Conservation (phyloP, 2,329 filamentous ascomycete species). For the Dendrostoma leiphaemia region DNA sequence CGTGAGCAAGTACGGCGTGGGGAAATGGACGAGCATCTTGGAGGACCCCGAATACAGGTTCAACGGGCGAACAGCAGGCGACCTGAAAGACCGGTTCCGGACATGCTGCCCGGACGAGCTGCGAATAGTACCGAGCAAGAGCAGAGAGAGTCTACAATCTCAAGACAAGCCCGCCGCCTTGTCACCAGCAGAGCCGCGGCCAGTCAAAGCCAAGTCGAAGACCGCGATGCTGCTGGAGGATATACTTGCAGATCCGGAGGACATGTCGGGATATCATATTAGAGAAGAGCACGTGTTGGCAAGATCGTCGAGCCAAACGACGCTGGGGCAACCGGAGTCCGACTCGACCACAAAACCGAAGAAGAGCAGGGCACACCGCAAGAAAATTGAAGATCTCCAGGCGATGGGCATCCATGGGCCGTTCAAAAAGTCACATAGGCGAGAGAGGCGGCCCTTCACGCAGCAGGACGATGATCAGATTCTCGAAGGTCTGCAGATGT, state of each 20-base stretch:
- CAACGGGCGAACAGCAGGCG: conserved; percentile 59
- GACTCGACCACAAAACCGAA: conserved; percentile 36
- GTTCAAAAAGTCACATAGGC: conserved; percentile 60
- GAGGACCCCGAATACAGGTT: conserved; percentile 61
- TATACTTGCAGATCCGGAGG: conserved; percentile 50
- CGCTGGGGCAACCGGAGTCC: conserved; percentile 19
- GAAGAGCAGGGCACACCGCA: conserved; percentile 41
- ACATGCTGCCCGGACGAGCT: conserved; percentile 65
- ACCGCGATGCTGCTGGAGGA: conserved; percentile 54
- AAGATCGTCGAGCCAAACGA: conserved; percentile 9
- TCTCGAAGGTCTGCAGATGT: conserved; percentile 55
- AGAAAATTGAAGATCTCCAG: conserved; percentile 41
- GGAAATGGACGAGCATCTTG: conserved; percentile 64
- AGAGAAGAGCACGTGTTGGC: conserved; percentile 6
- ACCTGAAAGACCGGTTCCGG: conserved; percentile 65
- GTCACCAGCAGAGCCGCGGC: conserved; percentile 7
- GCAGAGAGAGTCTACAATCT: conserved; percentile 13
- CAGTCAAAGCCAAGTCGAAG: conserved; percentile 39
- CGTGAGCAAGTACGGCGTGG: conserved; percentile 61
- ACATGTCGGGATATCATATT: conserved; percentile 24
- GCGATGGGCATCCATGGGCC: conserved; percentile 59
- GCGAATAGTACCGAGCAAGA: conserved; percentile 36
- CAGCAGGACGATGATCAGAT: conserved; percentile 63
- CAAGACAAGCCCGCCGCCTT: conserved; percentile 11
- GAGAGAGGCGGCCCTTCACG: conserved; percentile 60